A percentile compares a stretch with the other conserved stretches of the same genome.
phyloP scores from a whole-genome alignment of 1,284 basidiomycete genomes.

The Limonomyces culmigenus region DNA sequence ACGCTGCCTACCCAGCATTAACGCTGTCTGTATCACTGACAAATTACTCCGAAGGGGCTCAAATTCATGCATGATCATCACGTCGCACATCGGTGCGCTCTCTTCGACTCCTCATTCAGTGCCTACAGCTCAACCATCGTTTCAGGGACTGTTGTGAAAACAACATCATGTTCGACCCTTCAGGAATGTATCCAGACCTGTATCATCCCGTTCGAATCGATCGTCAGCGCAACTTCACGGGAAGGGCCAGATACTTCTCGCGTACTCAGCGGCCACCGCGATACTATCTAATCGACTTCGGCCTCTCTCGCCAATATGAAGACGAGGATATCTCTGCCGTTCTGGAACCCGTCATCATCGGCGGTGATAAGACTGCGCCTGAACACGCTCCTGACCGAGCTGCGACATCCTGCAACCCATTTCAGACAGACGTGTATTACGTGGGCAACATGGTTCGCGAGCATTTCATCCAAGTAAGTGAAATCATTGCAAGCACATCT shows the following conservation, averaged over 20 bases:
- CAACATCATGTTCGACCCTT: conserved; percentile 21
- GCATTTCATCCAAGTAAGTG: conserved; percentile 13
- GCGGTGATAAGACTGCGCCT: conserved; percentile 4
- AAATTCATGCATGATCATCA: conserved; percentile 18
- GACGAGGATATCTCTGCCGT: too few species aligned
- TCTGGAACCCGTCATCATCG: too few species aligned
- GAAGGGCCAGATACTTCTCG: conserved; percentile 9
- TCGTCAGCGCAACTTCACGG: conserved; percentile 6
- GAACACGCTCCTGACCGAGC: conserved; percentile 1
- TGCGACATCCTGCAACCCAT: conserved; percentile 14
- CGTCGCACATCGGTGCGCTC: conserved; percentile 17
- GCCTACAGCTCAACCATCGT: background rate
- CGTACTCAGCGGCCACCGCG: conserved; percentile 12
- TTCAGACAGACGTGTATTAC: conserved; percentile 19
- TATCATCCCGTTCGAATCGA: conserved; percentile 10
- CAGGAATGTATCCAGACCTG: conserved; percentile 9
- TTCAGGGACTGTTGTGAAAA: conserved; percentile 13
- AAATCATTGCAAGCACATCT: too few species aligned
- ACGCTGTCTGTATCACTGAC: background rate
- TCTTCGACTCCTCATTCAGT: conserved; percentile 7
- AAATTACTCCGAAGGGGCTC: conserved; percentile 12
- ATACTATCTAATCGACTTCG: conserved; percentile 12
- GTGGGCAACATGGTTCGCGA: conserved; percentile 16
- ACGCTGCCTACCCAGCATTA: background rate
- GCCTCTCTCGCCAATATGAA: conserved; percentile 4